Percentiles rank a stretch among this genome's conserved stretches.
Evolutionary conservation across 2,329 filamentous ascomycete genomes (phyloP).

Genomic region (Epichloe glyceriae): DNA sequence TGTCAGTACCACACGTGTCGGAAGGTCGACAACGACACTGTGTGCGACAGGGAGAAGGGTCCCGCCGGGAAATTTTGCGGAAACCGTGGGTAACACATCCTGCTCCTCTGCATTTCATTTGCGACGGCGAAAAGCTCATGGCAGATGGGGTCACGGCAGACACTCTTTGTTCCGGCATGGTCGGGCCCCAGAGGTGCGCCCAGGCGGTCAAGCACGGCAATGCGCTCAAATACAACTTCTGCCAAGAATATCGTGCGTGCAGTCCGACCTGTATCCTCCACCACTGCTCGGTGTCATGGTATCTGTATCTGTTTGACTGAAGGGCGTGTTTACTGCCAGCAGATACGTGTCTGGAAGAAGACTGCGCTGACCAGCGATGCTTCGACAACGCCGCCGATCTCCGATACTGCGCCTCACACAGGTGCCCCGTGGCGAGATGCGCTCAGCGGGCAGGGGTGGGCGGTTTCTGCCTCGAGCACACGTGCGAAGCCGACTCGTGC

Average conservation of each 20-base stretch:
- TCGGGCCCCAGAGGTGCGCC: background rate
- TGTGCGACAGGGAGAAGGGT: background rate
- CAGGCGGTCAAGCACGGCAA: background rate
- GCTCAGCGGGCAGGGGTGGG: background rate
- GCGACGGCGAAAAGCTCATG: too few species aligned
- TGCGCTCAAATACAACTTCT: background rate
- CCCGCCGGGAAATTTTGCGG: background rate
- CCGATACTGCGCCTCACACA: background rate
- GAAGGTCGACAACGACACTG: background rate
- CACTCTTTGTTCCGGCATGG: background rate
- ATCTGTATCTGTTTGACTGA: too few species aligned
- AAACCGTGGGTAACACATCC: background rate
- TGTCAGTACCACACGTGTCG: slow-evolving; percentile 4
- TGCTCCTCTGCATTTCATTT: background rate
- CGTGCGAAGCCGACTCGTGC: background rate
- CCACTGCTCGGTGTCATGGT: too few species aligned
- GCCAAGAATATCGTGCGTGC: background rate
- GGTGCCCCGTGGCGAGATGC: background rate
- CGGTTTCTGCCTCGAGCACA: background rate
- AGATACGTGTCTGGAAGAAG: background rate
- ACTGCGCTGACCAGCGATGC: background rate
- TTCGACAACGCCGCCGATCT: background rate
- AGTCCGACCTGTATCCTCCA: background rate
- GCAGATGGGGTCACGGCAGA: background rate
- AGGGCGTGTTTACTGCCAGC: background rate